Evolutionary conservation across 202 grass and related monocot genomes (phyloP), one percentile per base, ranked within the genome.

Genomic region (Elaeis oleifera): DNA sequence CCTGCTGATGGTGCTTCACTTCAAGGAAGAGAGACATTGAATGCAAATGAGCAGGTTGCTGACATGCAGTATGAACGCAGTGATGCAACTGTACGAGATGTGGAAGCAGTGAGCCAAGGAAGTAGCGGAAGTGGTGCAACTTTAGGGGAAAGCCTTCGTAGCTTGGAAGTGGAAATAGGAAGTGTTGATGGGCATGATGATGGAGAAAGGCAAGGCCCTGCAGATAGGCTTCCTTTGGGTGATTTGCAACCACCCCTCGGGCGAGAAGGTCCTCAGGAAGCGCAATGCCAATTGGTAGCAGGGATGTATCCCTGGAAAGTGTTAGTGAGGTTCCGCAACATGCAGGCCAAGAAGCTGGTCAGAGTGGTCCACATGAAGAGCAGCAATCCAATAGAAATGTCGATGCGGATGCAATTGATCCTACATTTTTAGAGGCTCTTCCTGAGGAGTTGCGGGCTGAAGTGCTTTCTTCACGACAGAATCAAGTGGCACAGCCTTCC

Each of bases 151-250:
- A 92, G 88, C 75, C 85, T 99, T 28, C 81, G 88, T 64, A 99
- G 95, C 72, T 83, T 99, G 61, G 95, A 99, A 52, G 95, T 99
- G 16, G 95, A 99, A 83, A 87, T 99, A 64, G 95, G 95, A 74
- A 99, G 88, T 84, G 85, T 87, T 68, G 95, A 99, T 66, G 88
- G 95, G 56, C 95, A 99, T 76, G 95, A 97, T 66, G 92, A 97
- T 69, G 82, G 79, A 56, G 88, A 91, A 19, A 86, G 92, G 25
- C 87, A 90, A 64, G 87, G 82, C 7, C 65, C 73, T 29, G 81
- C 79, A 76, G 79, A 90, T 54, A 76, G 87, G 54, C 28, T 74
- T 53, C 79, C 76, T 53, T 77, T 80, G 61, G 79, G 87, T 80
- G 87, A 90, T 85, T 48, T 80, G 56, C 87, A 82, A 49, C 56